Evolutionary conservation across 192 early-diverging fungal species (phyloP).

Genomic region (Geosiphon pyriformis): DNA sequence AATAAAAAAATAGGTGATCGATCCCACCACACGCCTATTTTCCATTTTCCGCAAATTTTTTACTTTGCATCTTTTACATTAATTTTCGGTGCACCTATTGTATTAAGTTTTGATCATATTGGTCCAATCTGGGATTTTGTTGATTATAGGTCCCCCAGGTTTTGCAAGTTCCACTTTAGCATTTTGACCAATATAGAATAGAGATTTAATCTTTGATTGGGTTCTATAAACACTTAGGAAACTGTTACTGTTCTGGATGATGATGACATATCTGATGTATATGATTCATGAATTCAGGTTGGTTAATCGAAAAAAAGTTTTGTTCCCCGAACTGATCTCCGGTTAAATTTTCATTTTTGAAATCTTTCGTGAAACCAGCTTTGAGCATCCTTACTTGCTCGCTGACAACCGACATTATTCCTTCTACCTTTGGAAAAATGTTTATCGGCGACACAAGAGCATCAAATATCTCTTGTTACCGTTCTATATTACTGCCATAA

Average conservation of each 20-base stretch:
- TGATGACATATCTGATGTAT: constrained; percentile 29
- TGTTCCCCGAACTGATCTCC: neutral
- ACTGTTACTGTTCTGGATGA: neutral
- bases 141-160: neutral
- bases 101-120: constrained; percentile 26
- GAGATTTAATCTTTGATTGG: neutral
- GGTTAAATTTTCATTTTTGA: neutral
- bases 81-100: constrained; percentile 42
- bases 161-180: too few species aligned
- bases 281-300: constrained; percentile 52
- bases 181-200: neutral
- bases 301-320: constrained; percentile 13
- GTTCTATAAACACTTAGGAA: constrained; percentile 4
- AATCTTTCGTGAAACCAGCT: constrained; percentile 33
- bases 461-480: constrained; percentile 62
- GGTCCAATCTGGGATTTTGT: neutral
- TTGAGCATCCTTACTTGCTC: constrained; percentile 90
- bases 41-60: constrained; percentile 80
- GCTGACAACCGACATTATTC: constrained; percentile 94
- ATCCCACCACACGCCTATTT: constrained; percentile 69
- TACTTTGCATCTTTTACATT: constrained; percentile 72
- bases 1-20: constrained; percentile 63
- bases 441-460: constrained; percentile 53
- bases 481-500: constrained; percentile 49
- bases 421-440: constrained; percentile 89